phyloP scores from a whole-genome alignment of 371 early-diverging fungal species.

The Dentiscutata heterogama region DNA sequence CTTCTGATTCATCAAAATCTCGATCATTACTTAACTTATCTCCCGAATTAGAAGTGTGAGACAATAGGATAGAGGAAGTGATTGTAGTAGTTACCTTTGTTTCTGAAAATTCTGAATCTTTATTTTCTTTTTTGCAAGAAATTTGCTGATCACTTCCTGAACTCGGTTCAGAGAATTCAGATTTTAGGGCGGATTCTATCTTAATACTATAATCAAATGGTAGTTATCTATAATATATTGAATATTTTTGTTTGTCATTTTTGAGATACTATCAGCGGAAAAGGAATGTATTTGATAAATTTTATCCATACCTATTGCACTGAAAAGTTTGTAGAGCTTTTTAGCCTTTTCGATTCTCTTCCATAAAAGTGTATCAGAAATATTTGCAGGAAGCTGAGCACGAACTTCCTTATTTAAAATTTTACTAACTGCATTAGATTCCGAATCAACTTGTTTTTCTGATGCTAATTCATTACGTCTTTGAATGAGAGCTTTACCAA shows the following conservation, averaged over 20 bases:
- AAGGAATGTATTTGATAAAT: slow-evolving; percentile 9
- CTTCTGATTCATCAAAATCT: too few relatives aligned
- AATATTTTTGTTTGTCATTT: slow-evolving; percentile 25
- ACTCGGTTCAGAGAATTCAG: slow-evolving; percentile 11
- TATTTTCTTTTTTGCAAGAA: not conserved
- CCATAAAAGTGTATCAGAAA: slow-evolving; percentile 29
- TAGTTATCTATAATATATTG: slow-evolving; percentile 34
- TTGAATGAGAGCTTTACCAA: slow-evolving; percentile 30
- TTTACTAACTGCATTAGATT: slow-evolving; percentile 27
- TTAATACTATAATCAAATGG: slow-evolving; percentile 25
- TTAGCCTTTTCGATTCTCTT: slow-evolving; percentile 35
- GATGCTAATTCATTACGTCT: slow-evolving; percentile 27
- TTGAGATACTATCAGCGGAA: slow-evolving; percentile 23
- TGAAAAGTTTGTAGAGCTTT: slow-evolving; percentile 14
- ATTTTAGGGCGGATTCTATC: slow-evolving; percentile 6
- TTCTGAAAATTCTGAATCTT: too few relatives aligned
- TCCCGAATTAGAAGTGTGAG: not conserved
- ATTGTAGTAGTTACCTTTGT: too few relatives aligned
- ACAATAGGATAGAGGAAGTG: not conserved
- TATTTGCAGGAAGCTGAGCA: slow-evolving; percentile 34
- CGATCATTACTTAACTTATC: too few relatives aligned
- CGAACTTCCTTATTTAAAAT: slow-evolving; percentile 32
- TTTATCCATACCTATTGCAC: slow-evolving; percentile 15
- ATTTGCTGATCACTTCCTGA: slow-evolving; percentile 15
- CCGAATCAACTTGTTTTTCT: not conserved